Evolutionary conservation across 192 early-diverging fungal genomes (phyloP).

Genomic region (Phycomyces nitens): DNA sequence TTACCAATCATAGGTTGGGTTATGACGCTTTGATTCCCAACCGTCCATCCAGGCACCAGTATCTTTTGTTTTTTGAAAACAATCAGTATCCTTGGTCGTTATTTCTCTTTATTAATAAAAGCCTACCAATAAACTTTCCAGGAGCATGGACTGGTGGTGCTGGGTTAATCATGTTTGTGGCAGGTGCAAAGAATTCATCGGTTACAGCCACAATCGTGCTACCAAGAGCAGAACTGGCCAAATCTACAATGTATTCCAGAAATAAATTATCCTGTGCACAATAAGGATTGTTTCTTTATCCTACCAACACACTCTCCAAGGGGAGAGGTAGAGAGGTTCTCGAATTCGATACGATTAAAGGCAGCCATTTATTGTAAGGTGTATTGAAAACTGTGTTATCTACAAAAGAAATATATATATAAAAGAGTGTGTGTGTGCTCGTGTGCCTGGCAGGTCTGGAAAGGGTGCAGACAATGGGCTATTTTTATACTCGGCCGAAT

Average conservation of each 20-base stretch:
- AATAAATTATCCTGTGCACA: too few relatives aligned
- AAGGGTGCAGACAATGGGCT: too few relatives aligned
- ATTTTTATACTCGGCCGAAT: too few relatives aligned
- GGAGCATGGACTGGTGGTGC: conserved; percentile 64
- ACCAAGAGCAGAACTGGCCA: conserved; percentile 70
- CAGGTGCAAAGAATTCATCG: conserved; percentile 92
- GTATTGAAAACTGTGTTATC: too few relatives aligned
- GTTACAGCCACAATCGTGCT: conserved; percentile 73
- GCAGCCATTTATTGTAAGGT: conserved; percentile 6
- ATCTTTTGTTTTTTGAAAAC: too few relatives aligned
- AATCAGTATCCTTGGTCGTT: too few relatives aligned
- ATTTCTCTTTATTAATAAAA: too few relatives aligned
- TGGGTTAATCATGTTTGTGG: conserved; percentile 75
- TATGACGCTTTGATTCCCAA: conserved; percentile 92
- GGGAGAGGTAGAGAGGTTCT: conserved; percentile 15
- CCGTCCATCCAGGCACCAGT: conserved; percentile 80
- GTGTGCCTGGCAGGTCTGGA: too few relatives aligned
- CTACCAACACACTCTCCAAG: conserved; percentile 18
- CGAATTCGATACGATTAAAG: conserved; percentile 17
- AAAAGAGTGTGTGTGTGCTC: too few relatives aligned
- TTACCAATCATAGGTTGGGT: conserved; percentile 82
- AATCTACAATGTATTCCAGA: conserved; percentile 53
- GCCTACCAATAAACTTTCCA: conserved; percentile 51
- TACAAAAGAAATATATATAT: too few relatives aligned
- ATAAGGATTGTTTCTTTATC: neutral